These are phyloP conservation scores for Kodamaea kaohsiungensis DNA, from an alignment of 805 yeast species.

Conservation along the genomic window DNA sequence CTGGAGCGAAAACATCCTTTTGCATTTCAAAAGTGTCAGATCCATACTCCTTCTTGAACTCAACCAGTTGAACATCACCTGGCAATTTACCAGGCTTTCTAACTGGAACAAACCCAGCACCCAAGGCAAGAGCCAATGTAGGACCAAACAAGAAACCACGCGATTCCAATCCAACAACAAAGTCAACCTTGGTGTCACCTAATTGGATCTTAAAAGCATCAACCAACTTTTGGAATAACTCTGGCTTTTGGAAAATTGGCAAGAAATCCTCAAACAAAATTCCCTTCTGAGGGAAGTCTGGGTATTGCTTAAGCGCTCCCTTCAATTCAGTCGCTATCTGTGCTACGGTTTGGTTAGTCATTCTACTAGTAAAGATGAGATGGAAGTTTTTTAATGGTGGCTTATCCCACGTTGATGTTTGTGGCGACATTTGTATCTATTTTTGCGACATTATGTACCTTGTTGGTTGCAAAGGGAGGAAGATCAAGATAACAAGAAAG, in stretches of 20 bases:
- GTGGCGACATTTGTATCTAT: background rate
- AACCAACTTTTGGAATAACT: conserved; percentile 74
- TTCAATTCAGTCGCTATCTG: conserved; percentile 40
- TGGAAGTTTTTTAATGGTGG: background rate
- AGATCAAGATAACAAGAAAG: too few relatives aligned
- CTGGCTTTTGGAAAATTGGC: conserved; percentile 87
- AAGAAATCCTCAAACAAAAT: conserved; percentile 93
- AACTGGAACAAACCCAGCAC: conserved; percentile 91
- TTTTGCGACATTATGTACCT: background rate
- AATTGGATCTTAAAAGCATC: conserved; percentile 79
- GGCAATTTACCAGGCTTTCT: conserved; percentile 96
- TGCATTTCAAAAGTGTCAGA: conserved; percentile 88
- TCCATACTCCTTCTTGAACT: conserved; percentile 91
- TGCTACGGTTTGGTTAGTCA: conserved; percentile 20
- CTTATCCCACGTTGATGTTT: background rate
- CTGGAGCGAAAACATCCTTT: conserved; percentile 72
- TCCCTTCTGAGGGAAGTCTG: conserved; percentile 93
- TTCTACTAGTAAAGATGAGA: background rate
- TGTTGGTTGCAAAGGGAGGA: background rate
- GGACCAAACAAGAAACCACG: conserved; percentile 98
- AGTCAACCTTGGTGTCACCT: conserved; percentile 70
- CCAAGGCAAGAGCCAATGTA: conserved; percentile 82
- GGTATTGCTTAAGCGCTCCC: conserved; percentile 62
- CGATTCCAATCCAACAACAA: conserved; percentile 91
- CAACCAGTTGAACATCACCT: conserved; percentile 72